Percentiles rank a stretch among this genome's conserved stretches.
These are phyloP conservation scores for Allomyces macrogynus DNA, from an alignment of 192 early-diverging fungal species.

Conservation along the genomic window DNA sequence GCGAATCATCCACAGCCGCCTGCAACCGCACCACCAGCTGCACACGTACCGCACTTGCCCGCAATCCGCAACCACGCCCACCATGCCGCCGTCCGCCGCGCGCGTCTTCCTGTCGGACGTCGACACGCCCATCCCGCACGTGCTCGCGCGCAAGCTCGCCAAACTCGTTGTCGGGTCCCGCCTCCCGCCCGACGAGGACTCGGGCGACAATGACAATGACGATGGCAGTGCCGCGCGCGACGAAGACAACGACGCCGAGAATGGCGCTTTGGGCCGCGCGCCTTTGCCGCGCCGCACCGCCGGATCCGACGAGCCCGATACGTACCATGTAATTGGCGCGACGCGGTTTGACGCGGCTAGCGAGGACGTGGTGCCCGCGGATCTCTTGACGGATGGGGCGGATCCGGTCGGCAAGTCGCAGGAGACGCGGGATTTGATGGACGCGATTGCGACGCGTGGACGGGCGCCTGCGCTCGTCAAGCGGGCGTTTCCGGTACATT, in stretches of 20 bases:
- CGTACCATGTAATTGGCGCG: conserved; percentile 25
- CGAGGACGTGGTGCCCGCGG: not conserved
- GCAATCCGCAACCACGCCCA: too few species aligned
- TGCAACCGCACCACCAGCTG: too few species aligned
- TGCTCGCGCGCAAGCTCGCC: conserved; percentile 23
- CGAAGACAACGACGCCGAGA: conserved; percentile 10
- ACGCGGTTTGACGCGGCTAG: conserved; percentile 2
- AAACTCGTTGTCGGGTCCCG: conserved; percentile 21
- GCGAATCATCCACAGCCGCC: too few species aligned
- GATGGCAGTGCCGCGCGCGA: conserved; percentile 4
- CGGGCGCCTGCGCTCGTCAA: not conserved
- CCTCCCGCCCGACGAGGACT: conserved; percentile 1
- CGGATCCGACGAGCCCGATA: conserved; percentile 5
- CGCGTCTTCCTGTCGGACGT: conserved; percentile 27
- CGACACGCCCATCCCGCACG: conserved; percentile 31
- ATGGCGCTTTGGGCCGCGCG: conserved; percentile 2
- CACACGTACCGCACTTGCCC: too few species aligned
- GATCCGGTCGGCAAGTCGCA: not conserved
- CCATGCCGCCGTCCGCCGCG: too few species aligned
- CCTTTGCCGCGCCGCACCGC: conserved; percentile 5
- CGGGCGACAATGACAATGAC: conserved; percentile 12
- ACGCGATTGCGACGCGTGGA: not conserved
- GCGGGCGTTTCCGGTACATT: conserved; percentile 1
- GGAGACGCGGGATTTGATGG: conserved; percentile 4
- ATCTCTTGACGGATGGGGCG: not conserved